Evolutionary conservation across 1,139 yeast genomes (phyloP), one percentile per base, ranked within the genome.

Genomic region (Pichia sp.): DNA sequence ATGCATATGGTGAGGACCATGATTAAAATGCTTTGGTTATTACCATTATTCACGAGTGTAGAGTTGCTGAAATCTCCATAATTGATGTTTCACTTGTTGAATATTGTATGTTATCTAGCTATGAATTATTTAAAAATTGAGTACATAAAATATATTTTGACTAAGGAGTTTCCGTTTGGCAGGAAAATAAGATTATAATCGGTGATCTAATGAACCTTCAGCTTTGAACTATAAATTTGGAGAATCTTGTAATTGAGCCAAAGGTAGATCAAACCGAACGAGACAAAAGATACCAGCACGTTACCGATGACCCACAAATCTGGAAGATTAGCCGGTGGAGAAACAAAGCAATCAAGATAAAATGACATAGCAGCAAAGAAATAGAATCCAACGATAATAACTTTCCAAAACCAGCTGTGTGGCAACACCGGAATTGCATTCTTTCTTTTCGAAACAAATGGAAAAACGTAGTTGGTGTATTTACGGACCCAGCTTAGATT

Each of bases 221-320:
- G 4, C 20, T 56, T 56, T 17, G 16, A 6, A 3, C 14, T 17
- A 14, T 24, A 50, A n/a, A 58, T 56, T 3, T 17, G 68, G 63
- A 67, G 77, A 61, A 81, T 68, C 61, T 80, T 83, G 67, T 76
- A 81, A 61, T 83, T 73, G 45, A 80, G 74, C 93, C 96, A 93
- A 34, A 90, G 61, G 85, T 93, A 92, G 64, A 88, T 88, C 51
- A 87, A 65, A 0, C 74, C 71, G 65, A 92, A 93, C 55, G 92
- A 88, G 0, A 80, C 86, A 68, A 90, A 90, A 0, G 95, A 85
- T 8, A 91, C 68, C 0, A 84, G 66, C 44, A 87, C 83, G 65
- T 93, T 93, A 16, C 83, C 78, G 38, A 92, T 77, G 0, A 88
- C 88, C 92, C 95, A 90, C 17, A 93, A 64, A 68, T 95, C 98